Evolutionary conservation across 805 yeast species (phyloP).

Genomic region (Metschnikowia sp.): DNA sequence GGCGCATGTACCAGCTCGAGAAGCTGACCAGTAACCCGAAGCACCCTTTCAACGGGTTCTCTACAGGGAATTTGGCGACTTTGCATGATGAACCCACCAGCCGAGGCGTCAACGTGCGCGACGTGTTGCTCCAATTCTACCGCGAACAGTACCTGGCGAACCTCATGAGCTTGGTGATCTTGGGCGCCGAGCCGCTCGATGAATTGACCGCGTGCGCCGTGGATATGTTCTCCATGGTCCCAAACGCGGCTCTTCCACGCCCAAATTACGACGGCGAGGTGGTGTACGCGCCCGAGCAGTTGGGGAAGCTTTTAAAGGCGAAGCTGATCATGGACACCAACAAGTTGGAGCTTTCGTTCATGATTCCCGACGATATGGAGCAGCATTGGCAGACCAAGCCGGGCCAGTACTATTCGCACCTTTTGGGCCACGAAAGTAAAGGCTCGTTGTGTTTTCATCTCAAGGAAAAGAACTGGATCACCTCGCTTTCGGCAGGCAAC

Average conservation of each 20-base stretch:
- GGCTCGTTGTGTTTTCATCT: slow-evolving; percentile 76
- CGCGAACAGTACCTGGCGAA: slow-evolving; percentile 73
- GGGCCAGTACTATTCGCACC: slow-evolving; percentile 66
- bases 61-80: slow-evolving; percentile 84
- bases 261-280: slow-evolving; percentile 44
- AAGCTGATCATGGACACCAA: slow-evolving; percentile 82
- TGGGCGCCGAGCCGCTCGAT: slow-evolving; percentile 79
- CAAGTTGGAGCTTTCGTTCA: slow-evolving; percentile 62
- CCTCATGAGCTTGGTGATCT: slow-evolving; percentile 79
- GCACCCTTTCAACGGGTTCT: slow-evolving; percentile 85
- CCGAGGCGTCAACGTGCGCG: slow-evolving; percentile 71
- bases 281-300: slow-evolving; percentile 48
- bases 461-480: slow-evolving; percentile 74
- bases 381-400: slow-evolving; percentile 66
- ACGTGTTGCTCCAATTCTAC: slow-evolving; percentile 75
- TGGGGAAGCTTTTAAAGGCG: slow-evolving; percentile 56
- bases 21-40: slow-evolving; percentile 65
- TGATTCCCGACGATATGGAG: slow-evolving; percentile 70
- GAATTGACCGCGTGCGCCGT: slow-evolving; percentile 68
- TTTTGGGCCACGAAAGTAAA: slow-evolving; percentile 88
- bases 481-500: slow-evolving; percentile 70
- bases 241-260: slow-evolving; percentile 44
- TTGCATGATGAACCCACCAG: slow-evolving; percentile 61
- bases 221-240: slow-evolving; percentile 60
- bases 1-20: slow-evolving; percentile 87